A percentile compares a stretch with the other conserved stretches of the same genome.
Evolutionary conservation across 805 yeast species (phyloP).

Genomic region (Cyberlindnera meyerae): DNA sequence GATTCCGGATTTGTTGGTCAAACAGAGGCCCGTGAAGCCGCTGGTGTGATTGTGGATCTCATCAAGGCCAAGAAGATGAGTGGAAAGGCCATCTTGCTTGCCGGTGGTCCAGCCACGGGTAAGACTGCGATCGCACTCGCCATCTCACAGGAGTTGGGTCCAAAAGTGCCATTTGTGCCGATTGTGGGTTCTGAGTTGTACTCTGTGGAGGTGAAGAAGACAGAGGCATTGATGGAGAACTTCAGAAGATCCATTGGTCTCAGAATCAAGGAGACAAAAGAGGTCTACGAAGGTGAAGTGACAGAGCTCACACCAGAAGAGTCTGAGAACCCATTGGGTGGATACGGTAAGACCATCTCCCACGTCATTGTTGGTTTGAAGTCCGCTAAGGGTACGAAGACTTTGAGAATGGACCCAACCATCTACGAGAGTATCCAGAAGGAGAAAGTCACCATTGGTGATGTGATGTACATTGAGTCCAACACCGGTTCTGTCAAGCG

Average conservation of each 20-base stretch:
- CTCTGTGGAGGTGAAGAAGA: conserved; percentile 95
- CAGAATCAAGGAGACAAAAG: conserved; percentile 94
- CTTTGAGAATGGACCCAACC: conserved; percentile 82
- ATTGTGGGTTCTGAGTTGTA: conserved; percentile 92
- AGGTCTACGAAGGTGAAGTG: conserved; percentile 97
- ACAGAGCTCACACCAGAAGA: conserved; percentile 94
- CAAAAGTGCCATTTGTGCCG: conserved; percentile 96
- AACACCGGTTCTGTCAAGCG: conserved; percentile 96
- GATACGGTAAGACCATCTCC: conserved; percentile 93
- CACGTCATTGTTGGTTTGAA: conserved; percentile 93
- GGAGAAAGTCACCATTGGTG: conserved; percentile 92
- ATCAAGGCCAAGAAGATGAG: conserved; percentile 89
- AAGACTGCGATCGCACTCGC: conserved; percentile 97
- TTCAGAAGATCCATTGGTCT: conserved; percentile 95
- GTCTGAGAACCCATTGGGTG: conserved; percentile 94
- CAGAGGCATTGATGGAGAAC: conserved; percentile 93
- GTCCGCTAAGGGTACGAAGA: conserved; percentile 88
- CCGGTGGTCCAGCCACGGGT: conserved; percentile 99
- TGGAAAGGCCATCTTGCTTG: conserved; percentile 91
- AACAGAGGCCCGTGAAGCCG: conserved; percentile 75
- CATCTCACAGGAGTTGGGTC: conserved; percentile 92
- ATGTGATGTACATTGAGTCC: conserved; percentile 94
- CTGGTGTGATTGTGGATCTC: conserved; percentile 91
- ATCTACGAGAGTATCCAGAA: conserved; percentile 92
- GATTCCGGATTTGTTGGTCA: conserved; percentile 87